Percentiles rank a stretch among this genome's conserved stretches.
These are phyloP conservation scores for Termitomyces sp. DNA, from an alignment of 768 basidiomycete genomes.

Conservation along the genomic window DNA sequence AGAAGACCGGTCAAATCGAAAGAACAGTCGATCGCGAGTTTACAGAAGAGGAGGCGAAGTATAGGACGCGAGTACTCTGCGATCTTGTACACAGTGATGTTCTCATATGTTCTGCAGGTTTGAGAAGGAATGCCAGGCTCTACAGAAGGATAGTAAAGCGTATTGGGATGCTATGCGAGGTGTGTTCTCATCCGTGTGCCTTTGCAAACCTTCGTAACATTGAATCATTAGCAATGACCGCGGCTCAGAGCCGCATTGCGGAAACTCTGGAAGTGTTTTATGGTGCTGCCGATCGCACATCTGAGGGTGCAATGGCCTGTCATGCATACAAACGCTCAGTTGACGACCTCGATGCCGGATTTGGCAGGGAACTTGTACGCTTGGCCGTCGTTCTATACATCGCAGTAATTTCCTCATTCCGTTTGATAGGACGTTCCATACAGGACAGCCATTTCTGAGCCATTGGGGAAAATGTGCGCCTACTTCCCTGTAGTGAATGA, in stretches of 20 bases:
- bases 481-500: conserved; percentile 94
- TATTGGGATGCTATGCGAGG: conserved; percentile 95
- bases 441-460: conserved; percentile 92
- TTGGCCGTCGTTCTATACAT: neutral
- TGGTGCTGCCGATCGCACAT: conserved; percentile 72
- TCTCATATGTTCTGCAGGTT: conserved; percentile 47
- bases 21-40: conserved; percentile 94
- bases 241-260: conserved; percentile 87
- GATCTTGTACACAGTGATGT: neutral
- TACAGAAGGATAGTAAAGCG: conserved; percentile 94
- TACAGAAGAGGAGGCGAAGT: conserved; percentile 86
- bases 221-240: conserved; percentile 73
- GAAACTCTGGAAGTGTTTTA: conserved; percentile 95
- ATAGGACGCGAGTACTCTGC: conserved; percentile 61
- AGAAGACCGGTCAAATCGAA: conserved; percentile 98
- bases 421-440: conserved; percentile 79
- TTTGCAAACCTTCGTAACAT: neutral
- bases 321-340: conserved; percentile 95
- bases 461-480: conserved; percentile 92
- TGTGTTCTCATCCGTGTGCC: conserved; percentile 26
- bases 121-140: conserved; percentile 90
- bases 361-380: conserved; percentile 79
- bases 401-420: neutral
- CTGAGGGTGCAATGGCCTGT: conserved; percentile 94
- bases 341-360: conserved; percentile 84